Conservation (phyloP, 2,329 filamentous ascomycete genomes). For the Venturia effusa region DNA sequence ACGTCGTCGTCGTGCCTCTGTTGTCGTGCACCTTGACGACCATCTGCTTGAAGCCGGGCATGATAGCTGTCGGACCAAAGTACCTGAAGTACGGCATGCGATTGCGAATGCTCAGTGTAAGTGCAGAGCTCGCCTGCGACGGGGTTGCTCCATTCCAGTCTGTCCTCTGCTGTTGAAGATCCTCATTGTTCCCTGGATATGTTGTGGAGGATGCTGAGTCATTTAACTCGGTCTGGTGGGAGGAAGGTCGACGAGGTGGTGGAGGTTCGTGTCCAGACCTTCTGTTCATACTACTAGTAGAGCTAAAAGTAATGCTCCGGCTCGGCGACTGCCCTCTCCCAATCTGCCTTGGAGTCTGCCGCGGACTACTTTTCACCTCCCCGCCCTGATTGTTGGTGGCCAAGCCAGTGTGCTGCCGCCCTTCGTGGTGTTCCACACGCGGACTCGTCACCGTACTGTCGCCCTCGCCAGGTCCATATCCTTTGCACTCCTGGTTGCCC, state of each 20-base stretch:
- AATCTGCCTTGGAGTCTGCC: neutral
- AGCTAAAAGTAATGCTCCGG: no score
- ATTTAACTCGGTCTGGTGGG: neutral
- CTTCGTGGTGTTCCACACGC: neutral
- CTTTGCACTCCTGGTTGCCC: constrained; percentile 22
- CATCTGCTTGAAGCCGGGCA: constrained; percentile 89
- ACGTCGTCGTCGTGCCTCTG: constrained; percentile 49
- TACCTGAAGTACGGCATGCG: constrained; percentile 83
- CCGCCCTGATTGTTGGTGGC: neutral
- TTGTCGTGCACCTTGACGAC: constrained; percentile 64
- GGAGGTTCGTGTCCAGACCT: neutral
- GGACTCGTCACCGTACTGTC: constrained; percentile 28
- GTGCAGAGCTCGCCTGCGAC: constrained; percentile 13
- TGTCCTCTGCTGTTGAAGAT: constrained; percentile 19
- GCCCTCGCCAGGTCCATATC: constrained; percentile 12
- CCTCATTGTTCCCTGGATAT: constrained; percentile 25
- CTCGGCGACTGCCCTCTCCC: neutral
- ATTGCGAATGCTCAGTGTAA: constrained; percentile 41
- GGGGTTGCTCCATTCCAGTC: constrained; percentile 19
- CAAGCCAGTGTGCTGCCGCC: neutral
- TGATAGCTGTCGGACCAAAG: constrained; percentile 83
- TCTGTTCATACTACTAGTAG: no score
- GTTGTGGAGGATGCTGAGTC: neutral
- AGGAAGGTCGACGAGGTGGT: neutral
- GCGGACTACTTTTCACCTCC: neutral